These are phyloP conservation scores for Trichosporon ovoides DNA, from an alignment of 1,284 basidiomycete species.

Conservation along the genomic window DNA sequence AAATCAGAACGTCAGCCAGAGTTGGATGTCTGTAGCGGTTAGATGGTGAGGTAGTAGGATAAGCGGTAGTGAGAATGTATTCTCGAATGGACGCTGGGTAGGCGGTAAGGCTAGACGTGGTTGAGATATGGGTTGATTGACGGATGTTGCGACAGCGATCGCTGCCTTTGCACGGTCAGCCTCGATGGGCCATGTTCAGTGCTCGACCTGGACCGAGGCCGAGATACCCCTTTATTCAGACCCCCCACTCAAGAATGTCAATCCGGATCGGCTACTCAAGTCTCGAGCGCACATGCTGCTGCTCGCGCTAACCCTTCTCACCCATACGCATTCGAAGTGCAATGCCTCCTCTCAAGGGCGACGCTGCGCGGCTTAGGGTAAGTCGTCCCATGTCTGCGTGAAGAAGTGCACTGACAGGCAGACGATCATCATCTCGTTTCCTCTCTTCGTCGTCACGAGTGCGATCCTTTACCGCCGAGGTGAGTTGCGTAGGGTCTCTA, in stretches of 20 bases:
- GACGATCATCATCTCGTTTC: slow-evolving; percentile 46
- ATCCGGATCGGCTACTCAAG: not conserved
- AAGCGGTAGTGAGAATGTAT: not conserved
- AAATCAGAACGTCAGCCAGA: slow-evolving; percentile 1
- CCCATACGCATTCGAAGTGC: not conserved
- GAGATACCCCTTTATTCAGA: not conserved
- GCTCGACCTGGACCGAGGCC: not conserved
- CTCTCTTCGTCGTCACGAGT: slow-evolving; percentile 42
- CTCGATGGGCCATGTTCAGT: not conserved
- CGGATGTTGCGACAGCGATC: too few species aligned
- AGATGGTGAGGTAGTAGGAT: not conserved
- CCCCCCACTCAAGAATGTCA: not conserved
- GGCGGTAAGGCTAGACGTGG: slow-evolving; percentile 2
- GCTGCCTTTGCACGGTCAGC: too few species aligned
- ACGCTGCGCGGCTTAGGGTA: slow-evolving; percentile 41
- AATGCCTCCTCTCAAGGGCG: slow-evolving; percentile 31
- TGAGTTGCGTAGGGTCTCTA: slow-evolving; percentile 12
- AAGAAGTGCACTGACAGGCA: slow-evolving; percentile 13
- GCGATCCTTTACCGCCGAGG: slow-evolving; percentile 45
- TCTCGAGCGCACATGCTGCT: not conserved
- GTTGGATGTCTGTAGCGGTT: not conserved
- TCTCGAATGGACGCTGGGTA: not conserved
- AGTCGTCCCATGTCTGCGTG: slow-evolving; percentile 1
- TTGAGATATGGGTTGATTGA: not conserved
- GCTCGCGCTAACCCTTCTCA: not conserved